Percentiles rank a stretch among this genome's conserved stretches.
These are phyloP conservation scores for Phytophthora kernoviae DNA, from an alignment of 352 stramenopile genomes.

Conservation along the genomic window DNA sequence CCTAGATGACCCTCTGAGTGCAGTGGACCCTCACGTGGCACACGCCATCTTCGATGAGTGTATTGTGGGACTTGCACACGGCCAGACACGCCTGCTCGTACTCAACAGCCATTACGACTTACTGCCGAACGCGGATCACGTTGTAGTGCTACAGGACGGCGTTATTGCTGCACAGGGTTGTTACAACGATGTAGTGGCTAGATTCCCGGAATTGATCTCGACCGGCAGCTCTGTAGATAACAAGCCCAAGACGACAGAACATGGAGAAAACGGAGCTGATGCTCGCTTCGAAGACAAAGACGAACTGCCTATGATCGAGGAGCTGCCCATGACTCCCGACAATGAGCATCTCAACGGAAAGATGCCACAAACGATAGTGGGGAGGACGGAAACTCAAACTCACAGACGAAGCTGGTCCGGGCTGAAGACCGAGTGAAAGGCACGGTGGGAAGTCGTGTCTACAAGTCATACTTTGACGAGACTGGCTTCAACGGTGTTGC, in stretches of 20 bases:
- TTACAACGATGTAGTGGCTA: conserved; percentile 62
- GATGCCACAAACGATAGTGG: too few species aligned
- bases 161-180: conserved; percentile 73
- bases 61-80: conserved; percentile 59
- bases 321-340: too few species aligned
- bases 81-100: conserved; percentile 86
- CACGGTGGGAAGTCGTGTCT: conserved; percentile 38
- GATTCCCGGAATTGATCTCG: conserved; percentile 24
- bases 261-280: too few species aligned
- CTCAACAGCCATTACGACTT: conserved; percentile 93
- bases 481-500: conserved; percentile 22
- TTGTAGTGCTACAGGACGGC: conserved; percentile 75
- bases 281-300: too few species aligned
- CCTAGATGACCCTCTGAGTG: conserved; percentile 93
- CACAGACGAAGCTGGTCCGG: background rate
- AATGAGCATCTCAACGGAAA: too few species aligned
- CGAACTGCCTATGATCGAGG: too few species aligned
- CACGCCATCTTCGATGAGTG: conserved; percentile 92
- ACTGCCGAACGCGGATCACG: conserved; percentile 48
- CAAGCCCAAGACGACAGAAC: too few species aligned
- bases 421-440: conserved; percentile 25
- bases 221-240: too few species aligned
- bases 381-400: too few species aligned
- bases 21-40: conserved; percentile 94
- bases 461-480: conserved; percentile 32